These are phyloP conservation scores for Epichloe sibirici DNA, from an alignment of 2,329 filamentous ascomycete genomes.

Conservation along the genomic window DNA sequence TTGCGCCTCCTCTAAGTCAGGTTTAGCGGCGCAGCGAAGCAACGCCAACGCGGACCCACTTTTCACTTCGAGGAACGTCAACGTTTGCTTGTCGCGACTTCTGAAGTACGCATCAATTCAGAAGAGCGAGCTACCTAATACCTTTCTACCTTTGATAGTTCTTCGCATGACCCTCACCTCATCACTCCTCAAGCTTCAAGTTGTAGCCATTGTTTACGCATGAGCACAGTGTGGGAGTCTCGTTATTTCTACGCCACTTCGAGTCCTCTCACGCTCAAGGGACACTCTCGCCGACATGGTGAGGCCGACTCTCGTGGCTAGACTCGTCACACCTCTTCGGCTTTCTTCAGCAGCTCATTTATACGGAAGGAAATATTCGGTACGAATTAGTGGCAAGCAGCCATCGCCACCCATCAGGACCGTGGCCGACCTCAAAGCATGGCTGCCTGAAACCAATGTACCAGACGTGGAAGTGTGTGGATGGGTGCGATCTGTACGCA, in stretches of 20 bases:
- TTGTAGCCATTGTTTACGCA: not conserved
- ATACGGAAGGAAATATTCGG: conserved; percentile 20
- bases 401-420: conserved; percentile 26
- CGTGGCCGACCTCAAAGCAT: conserved; percentile 44
- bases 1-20: too few species aligned
- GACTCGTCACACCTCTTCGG: not conserved
- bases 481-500: conserved; percentile 72
- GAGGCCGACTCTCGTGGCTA: not conserved
- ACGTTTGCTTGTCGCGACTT: not conserved
- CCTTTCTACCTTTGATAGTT: not conserved
- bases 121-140: not conserved
- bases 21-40: not conserved
- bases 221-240: not conserved
- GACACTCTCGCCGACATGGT: not conserved
- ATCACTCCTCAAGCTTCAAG: not conserved
- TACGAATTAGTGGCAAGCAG: conserved; percentile 15
- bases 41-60: not conserved
- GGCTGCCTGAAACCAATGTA: conserved; percentile 31
- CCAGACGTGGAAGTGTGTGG: conserved; percentile 55
- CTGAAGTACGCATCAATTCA: not conserved
- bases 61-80: not conserved
- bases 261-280: not conserved
- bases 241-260: not conserved
- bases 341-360: not conserved
- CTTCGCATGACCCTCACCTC: not conserved